Conservation (phyloP, 371 early-diverging fungal genomes). For the Mortierella sp. region DNA sequence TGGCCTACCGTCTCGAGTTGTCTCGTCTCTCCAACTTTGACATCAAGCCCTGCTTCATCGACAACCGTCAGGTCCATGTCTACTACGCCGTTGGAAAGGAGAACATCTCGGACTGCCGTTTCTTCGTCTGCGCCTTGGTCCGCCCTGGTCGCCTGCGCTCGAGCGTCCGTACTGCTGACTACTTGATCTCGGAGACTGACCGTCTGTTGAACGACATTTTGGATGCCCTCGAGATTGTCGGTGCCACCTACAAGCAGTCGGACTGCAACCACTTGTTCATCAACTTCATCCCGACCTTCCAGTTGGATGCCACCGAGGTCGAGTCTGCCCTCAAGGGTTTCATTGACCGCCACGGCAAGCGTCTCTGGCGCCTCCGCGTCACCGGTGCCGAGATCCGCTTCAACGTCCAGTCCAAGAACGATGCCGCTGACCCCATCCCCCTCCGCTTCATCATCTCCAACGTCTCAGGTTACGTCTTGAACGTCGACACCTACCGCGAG, state of each 20-base stretch:
- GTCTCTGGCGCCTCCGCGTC: conserved; percentile 95
- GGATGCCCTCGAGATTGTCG: conserved; percentile 94
- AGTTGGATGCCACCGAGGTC: conserved; percentile 87
- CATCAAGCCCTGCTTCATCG: conserved; percentile 93
- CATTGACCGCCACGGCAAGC: conserved; percentile 94
- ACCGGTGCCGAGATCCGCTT: conserved; percentile 96
- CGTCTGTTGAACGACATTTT: conserved; percentile 93
- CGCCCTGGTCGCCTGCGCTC: conserved; percentile 90
- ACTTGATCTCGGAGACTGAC: conserved; percentile 94
- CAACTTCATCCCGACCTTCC: conserved; percentile 97
- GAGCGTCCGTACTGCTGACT: conserved; percentile 90
- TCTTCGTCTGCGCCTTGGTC: conserved; percentile 98
- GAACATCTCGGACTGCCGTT: conserved; percentile 93
- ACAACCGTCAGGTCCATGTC: conserved; percentile 94
- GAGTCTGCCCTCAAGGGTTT: conserved; percentile 90
- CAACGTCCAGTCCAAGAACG: conserved; percentile 79
- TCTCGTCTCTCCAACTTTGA: conserved; percentile 94
- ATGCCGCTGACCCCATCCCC: conserved; percentile 75
- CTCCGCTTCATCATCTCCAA: conserved; percentile 94
- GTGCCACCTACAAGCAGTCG: conserved; percentile 90
- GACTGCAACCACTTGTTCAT: conserved; percentile 99
- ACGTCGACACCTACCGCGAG: conserved; percentile 95
- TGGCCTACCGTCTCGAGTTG: conserved; percentile 97
- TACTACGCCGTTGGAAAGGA: conserved; percentile 97
- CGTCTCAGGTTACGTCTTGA: conserved; percentile 92